Base-by-base conservation (phyloP, 306 rosid genomes). In the Rosa persica region DNA sequence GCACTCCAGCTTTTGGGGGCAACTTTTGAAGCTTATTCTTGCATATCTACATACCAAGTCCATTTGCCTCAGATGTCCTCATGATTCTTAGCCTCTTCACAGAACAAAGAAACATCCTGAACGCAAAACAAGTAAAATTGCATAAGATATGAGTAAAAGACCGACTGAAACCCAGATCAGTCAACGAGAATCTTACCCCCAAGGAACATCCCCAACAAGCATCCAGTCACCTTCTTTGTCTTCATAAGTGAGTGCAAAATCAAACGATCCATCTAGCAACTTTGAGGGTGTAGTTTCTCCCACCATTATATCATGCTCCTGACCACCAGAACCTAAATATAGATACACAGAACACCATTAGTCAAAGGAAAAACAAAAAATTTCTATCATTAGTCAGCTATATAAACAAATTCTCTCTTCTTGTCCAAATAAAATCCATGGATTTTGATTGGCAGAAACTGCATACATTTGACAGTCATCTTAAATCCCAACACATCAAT, bases 201-300 rank as follows among this genome's bases (percentile, higher is more conserved):
- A 95, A 54, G 99, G 98, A 84, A 95, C 99, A 85, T 95, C 99
- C 40, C 99, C 99, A 74, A 93, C 98, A 65, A 95, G 98, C 97
- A 95, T 95, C 98, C 98, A 95, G 82, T 95, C 98, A 82, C 97
- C 97, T 2, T 93, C 99, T 85, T 81, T 89, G 89, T 95, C 99
- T 91, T 95, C 98, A 60, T 95, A 95, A 65, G 99, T 89, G 52
- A 95, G 97, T 76, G 84, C 97, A 88, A 87, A 89, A 57, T 89
- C 91, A 68, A 88, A 91, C 43, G 92, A 88, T 78, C 90, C 96
- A 78, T 86, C 88, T 83, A 93, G 80, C 84, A 91, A 83, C 79
- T 85, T 95, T 55, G 88, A 86, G 49, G 83, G 89, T 80, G 79
- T 81, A 58, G 81, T 81, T 66, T 78, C 85, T 78, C 78, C 85